Conservation (phyloP, 768 basidiomycete species). For the Termitomyces sp. region DNA sequence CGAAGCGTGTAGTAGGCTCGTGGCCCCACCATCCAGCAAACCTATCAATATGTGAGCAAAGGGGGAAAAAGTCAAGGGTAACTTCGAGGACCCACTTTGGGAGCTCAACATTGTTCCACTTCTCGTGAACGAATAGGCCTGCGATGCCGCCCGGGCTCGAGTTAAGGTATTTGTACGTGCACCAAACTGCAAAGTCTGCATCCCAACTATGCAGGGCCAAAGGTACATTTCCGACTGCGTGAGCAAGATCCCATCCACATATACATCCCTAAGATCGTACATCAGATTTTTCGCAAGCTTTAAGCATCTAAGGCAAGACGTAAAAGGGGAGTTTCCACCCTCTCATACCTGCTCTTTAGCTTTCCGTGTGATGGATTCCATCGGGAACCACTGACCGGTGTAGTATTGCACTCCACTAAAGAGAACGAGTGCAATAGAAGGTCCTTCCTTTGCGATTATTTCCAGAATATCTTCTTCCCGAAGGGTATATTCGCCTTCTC, state of each 20-base stretch:
- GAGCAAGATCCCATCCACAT: constrained; percentile 96
- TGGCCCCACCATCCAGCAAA: constrained; percentile 99
- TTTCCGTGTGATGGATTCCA: constrained; percentile 77
- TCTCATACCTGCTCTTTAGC: constrained; percentile 72
- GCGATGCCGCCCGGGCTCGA: constrained; percentile 96
- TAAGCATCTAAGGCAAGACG: constrained; percentile 10
- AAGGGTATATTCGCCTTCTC: constrained; percentile 79
- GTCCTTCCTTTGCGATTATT: constrained; percentile 66
- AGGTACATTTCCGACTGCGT: constrained; percentile 92
- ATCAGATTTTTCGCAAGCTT: constrained; percentile 13
- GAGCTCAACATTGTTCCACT: constrained; percentile 60
- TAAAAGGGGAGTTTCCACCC: constrained; percentile 10
- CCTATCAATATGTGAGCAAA: constrained; percentile 36
- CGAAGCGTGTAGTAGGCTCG: constrained; percentile 79
- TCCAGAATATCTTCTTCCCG: constrained; percentile 87
- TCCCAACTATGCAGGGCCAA: constrained; percentile 88
- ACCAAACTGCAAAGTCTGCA: constrained; percentile 98
- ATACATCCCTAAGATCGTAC: constrained; percentile 70
- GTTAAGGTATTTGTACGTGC: constrained; percentile 97
- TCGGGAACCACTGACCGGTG: constrained; percentile 93
- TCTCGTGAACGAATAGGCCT: constrained; percentile 87
- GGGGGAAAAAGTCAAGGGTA: constrained; percentile 8
- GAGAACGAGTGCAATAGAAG: constrained; percentile 83
- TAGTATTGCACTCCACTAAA: constrained; percentile 97
- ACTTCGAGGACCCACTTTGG: constrained; percentile 53